These are phyloP conservation scores for Dactylellina drechsleri DNA, from an alignment of 2,329 filamentous ascomycete genomes.

Conservation along the genomic window DNA sequence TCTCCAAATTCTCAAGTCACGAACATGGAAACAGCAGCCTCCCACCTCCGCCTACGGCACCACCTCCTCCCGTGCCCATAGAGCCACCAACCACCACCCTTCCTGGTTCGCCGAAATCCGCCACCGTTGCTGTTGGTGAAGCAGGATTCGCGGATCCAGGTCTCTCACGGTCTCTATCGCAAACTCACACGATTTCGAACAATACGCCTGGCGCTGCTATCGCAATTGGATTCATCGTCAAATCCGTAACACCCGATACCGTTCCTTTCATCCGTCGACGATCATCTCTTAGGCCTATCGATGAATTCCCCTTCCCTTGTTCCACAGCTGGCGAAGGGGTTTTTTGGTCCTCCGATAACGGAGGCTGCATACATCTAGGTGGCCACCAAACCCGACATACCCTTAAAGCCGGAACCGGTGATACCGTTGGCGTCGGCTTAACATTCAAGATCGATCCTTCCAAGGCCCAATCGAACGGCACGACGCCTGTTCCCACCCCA, in stretches of 20 bases:
- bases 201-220: conserved; percentile 37
- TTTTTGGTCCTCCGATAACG: conserved; percentile 48
- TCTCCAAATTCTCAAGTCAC: conserved; percentile 49
- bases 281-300: conserved; percentile 46
- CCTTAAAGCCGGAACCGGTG: conserved; percentile 37
- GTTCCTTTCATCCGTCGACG: conserved; percentile 48
- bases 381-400: conserved; percentile 33
- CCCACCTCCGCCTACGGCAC: not conserved
- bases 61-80: not conserved
- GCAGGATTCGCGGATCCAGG: conserved; percentile 40
- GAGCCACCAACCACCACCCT: conserved; percentile 3
- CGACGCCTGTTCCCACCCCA: conserved; percentile 47
- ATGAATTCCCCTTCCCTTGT: conserved; percentile 51
- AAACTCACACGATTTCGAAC: conserved; percentile 30
- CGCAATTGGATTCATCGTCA: conserved; percentile 50
- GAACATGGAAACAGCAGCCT: conserved; percentile 18
- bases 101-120: conserved; percentile 21
- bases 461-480: conserved; percentile 30
- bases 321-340: conserved; percentile 42
- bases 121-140: conserved; percentile 3
- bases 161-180: conserved; percentile 50
- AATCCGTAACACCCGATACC: conserved; percentile 52
- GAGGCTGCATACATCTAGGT: conserved; percentile 33
- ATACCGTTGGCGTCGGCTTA: conserved; percentile 48
- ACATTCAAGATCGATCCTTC: conserved; percentile 35